phyloP scores from a whole-genome alignment of 345 rosid genomes.

The Combretum micranthum region DNA sequence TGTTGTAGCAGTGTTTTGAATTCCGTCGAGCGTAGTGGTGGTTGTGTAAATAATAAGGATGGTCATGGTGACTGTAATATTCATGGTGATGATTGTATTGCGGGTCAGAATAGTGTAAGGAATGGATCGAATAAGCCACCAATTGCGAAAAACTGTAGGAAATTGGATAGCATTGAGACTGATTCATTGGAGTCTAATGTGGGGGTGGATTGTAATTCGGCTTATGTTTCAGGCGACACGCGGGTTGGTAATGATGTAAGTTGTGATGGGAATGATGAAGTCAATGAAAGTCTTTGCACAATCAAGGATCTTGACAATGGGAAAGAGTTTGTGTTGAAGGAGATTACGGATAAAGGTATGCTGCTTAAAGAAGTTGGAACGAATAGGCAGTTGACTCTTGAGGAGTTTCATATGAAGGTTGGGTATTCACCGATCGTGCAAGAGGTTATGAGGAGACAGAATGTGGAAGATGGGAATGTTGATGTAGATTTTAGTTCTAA shows the following conservation, averaged over 20 bases:
- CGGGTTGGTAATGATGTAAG: conserved; percentile 26
- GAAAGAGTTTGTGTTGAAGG: conserved; percentile 79
- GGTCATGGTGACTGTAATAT: background rate
- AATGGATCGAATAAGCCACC: conserved; percentile 26
- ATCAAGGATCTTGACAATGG: conserved; percentile 89
- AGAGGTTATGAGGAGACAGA: conserved; percentile 94
- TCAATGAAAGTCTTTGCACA: conserved; percentile 43
- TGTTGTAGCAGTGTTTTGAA: conserved; percentile 10
- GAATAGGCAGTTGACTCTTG: conserved; percentile 81
- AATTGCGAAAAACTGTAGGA: conserved; percentile 13
- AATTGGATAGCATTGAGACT: conserved; percentile 14
- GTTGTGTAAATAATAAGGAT: conserved; percentile 11
- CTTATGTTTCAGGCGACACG: conserved; percentile 10
- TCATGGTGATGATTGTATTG: background rate
- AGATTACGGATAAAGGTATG: conserved; percentile 66
- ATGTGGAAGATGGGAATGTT: conserved; percentile 64
- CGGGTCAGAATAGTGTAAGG: background rate
- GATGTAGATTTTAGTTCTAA: conserved; percentile 29
- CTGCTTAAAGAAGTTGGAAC: conserved; percentile 86
- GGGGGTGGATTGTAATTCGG: conserved; percentile 25
- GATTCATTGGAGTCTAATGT: conserved; percentile 22
- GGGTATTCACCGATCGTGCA: conserved; percentile 96
- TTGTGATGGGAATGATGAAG: conserved; percentile 15
- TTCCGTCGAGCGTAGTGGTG: background rate
- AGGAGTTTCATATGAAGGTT: conserved; percentile 82